Percentiles rank a stretch among this genome's conserved stretches.
These are phyloP conservation scores for Psilocybe subaeruginosa DNA, from an alignment of 768 basidiomycete species.

Conservation along the genomic window DNA sequence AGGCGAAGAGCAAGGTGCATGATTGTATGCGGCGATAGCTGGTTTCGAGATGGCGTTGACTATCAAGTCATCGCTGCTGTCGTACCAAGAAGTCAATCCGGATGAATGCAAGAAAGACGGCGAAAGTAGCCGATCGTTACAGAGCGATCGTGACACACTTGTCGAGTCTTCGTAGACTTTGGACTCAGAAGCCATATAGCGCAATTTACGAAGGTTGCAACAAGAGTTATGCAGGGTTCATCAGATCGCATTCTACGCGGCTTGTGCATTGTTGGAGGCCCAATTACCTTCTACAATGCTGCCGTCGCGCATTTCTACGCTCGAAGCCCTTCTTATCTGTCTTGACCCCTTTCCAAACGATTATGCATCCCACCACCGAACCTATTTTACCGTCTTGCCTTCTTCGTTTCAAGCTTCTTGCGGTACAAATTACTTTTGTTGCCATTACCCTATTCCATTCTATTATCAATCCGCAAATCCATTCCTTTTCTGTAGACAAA, in stretches of 20 bases:
- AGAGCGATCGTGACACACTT: not conserved
- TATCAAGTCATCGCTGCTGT: not conserved
- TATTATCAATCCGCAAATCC: not conserved
- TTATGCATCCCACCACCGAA: too few species aligned
- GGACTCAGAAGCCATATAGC: not conserved
- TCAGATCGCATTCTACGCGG: slow-evolving; percentile 1
- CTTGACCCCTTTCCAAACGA: too few species aligned
- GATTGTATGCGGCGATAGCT: not conserved
- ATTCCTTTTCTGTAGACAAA: slow-evolving; percentile 1
- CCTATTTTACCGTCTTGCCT: too few species aligned
- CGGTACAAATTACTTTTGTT: not conserved
- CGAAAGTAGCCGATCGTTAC: not conserved
- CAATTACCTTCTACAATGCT: too few species aligned
- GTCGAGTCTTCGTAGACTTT: not conserved
- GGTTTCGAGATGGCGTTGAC: not conserved
- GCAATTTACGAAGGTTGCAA: not conserved
- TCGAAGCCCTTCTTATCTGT: too few species aligned
- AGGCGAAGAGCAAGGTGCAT: not conserved
- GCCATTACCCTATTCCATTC: not conserved
- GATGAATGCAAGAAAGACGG: not conserved
- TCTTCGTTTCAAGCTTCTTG: too few species aligned
- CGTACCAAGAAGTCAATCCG: not conserved
- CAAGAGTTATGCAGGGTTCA: not conserved
- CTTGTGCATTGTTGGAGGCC: not conserved
- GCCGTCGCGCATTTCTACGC: too few species aligned